A percentile compares a stretch with the other conserved stretches of the same genome.
Evolutionary conservation across 352 stramenopile species (phyloP).

Genomic region (Plasmopara muralis): DNA sequence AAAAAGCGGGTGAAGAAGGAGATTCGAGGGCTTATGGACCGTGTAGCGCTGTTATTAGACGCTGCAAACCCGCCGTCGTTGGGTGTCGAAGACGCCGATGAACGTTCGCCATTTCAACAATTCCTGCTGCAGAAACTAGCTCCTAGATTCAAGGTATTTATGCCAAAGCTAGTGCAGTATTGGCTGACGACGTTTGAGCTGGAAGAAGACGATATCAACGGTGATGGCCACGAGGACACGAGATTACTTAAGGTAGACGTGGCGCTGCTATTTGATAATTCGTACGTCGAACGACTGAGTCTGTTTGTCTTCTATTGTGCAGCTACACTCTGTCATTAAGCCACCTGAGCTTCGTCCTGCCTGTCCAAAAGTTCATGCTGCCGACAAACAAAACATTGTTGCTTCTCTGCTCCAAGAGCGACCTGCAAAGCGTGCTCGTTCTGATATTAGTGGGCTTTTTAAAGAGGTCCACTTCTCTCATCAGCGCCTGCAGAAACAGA

Average conservation of each 20-base stretch:
- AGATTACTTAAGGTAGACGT: too few species aligned
- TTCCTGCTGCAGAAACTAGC: slow-evolving; percentile 54
- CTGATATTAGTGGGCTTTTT: slow-evolving; percentile 29
- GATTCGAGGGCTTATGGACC: slow-evolving; percentile 58
- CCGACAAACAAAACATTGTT: slow-evolving; percentile 45
- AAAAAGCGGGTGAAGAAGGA: slow-evolving; percentile 50
- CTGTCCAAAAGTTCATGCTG: slow-evolving; percentile 1
- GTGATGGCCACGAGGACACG: slow-evolving; percentile 1
- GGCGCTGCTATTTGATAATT: background rate
- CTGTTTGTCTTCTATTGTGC: background rate
- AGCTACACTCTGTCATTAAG: slow-evolving; percentile 21
- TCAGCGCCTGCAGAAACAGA: slow-evolving; percentile 19
- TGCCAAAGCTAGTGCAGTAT: slow-evolving; percentile 45
- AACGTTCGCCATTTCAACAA: slow-evolving; percentile 64
- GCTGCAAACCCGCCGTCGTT: slow-evolving; percentile 58
- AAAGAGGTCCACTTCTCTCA: slow-evolving; percentile 37
- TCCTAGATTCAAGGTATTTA: slow-evolving; percentile 27
- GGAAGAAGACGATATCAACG: slow-evolving; percentile 22
- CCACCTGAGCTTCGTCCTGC: slow-evolving; percentile 5
- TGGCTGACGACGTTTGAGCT: slow-evolving; percentile 56
- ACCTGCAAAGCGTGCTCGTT: slow-evolving; percentile 33
- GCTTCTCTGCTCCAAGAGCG: slow-evolving; percentile 57
- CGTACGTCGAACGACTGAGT: slow-evolving; percentile 1
- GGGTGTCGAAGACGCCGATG: slow-evolving; percentile 53
- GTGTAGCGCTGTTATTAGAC: slow-evolving; percentile 66